Percentiles rank a stretch among this genome's conserved stretches.
phyloP scores from a whole-genome alignment of 2,329 filamentous ascomycete species.

The Colletotrichum sp. region DNA sequence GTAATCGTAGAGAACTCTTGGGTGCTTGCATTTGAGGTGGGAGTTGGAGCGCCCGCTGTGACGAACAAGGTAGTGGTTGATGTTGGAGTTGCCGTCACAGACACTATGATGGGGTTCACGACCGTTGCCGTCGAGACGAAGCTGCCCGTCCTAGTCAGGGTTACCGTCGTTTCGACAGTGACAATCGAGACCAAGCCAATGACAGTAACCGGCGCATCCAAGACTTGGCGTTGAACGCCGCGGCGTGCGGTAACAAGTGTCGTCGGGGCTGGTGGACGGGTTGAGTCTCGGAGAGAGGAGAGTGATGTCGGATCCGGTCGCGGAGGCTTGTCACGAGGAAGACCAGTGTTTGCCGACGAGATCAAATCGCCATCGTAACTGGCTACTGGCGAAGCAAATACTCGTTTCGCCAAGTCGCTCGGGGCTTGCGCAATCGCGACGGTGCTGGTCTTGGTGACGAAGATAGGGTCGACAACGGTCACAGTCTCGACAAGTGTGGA shows the following conservation, averaged over 20 bases:
- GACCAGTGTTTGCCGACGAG: not conserved
- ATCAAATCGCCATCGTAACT: not conserved
- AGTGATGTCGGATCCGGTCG: not conserved
- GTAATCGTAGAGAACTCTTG: not conserved
- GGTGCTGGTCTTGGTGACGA: slow-evolving; percentile 27
- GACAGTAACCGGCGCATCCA: not conserved
- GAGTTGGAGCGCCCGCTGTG: not conserved
- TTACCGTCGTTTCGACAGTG: slow-evolving; percentile 15
- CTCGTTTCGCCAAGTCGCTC: not conserved
- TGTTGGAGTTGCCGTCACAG: slow-evolving; percentile 13
- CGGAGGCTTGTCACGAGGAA: not conserved
- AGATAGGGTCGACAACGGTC: slow-evolving; percentile 27
- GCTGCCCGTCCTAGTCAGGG: not conserved
- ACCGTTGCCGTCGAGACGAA: slow-evolving; percentile 9
- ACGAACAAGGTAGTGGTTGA: slow-evolving; percentile 14
- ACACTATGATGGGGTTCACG: slow-evolving; percentile 16
- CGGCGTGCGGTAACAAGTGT: not conserved
- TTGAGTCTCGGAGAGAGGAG: not conserved
- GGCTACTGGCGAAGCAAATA: not conserved
- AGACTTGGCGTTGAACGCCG: not conserved
- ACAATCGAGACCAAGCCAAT: not conserved
- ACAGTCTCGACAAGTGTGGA: slow-evolving; percentile 26
- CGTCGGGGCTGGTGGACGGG: not conserved
- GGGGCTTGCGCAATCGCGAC: slow-evolving; percentile 26
- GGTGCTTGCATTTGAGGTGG: not conserved